These are phyloP conservation scores for Curvularia lunata DNA, from an alignment of 2,329 filamentous ascomycete genomes.

Conservation along the genomic window DNA sequence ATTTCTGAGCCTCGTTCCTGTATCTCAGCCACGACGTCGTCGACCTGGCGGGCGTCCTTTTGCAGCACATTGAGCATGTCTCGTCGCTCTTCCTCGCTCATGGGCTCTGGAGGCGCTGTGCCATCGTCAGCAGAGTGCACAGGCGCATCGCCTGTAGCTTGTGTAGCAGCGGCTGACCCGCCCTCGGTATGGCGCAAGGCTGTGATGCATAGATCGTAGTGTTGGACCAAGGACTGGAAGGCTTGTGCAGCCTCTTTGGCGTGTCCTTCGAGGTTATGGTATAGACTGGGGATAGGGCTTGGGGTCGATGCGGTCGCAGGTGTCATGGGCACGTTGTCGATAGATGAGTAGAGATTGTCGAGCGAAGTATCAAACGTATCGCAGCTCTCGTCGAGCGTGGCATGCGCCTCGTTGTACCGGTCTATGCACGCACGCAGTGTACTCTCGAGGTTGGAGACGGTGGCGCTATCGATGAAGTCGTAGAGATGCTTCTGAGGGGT, in stretches of 20 bases:
- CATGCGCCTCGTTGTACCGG: constrained; percentile 72
- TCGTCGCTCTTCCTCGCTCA: constrained; percentile 75
- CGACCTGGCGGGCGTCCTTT: constrained; percentile 69
- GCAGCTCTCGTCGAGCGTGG: constrained; percentile 60
- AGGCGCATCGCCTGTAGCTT: constrained; percentile 47
- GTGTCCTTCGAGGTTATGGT: constrained; percentile 68
- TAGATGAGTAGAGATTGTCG: constrained; percentile 45
- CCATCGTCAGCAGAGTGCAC: constrained; percentile 36
- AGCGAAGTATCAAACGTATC: constrained; percentile 77
- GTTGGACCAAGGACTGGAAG: constrained; percentile 78
- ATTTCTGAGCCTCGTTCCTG: constrained; percentile 77
- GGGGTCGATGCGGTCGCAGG: constrained; percentile 39
- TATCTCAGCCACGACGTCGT: constrained; percentile 70
- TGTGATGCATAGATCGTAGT: constrained; percentile 92
- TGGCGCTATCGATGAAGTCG: constrained; percentile 77
- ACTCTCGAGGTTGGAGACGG: constrained; percentile 69
- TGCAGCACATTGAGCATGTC: constrained; percentile 85
- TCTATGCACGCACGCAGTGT: constrained; percentile 74
- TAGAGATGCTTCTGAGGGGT: constrained; percentile 65
- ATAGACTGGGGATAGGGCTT: constrained; percentile 55
- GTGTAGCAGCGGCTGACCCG: constrained; percentile 56
- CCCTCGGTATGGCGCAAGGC: constrained; percentile 87
- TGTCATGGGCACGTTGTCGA: constrained; percentile 42
- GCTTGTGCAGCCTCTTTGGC: constrained; percentile 83
- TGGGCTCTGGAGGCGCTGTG: constrained; percentile 66